Evolutionary conservation across 352 stramenopile species (phyloP).

Genomic region (Phytophthora vignae): DNA sequence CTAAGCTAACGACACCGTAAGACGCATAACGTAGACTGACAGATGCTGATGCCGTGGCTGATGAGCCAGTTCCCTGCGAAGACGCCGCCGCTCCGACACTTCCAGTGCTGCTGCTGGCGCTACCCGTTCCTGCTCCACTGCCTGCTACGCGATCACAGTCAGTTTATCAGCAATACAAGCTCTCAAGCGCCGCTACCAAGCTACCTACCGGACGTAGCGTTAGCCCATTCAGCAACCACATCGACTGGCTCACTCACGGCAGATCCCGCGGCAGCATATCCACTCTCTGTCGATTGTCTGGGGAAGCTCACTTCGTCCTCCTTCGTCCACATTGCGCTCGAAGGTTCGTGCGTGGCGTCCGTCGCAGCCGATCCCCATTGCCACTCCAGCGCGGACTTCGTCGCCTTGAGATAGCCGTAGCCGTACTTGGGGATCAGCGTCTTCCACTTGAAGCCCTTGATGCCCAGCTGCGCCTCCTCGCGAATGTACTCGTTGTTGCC

Average conservation of each 20-base stretch:
- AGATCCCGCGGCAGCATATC: slow-evolving; percentile 42
- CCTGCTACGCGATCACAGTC: slow-evolving; percentile 3
- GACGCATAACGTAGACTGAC: neutral
- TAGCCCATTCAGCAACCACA: slow-evolving; percentile 37
- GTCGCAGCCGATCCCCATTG: slow-evolving; percentile 64
- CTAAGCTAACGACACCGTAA: slow-evolving; percentile 3
- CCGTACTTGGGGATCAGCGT: slow-evolving; percentile 80
- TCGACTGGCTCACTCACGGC: slow-evolving; percentile 51
- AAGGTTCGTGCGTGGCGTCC: slow-evolving; percentile 50
- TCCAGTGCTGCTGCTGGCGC: slow-evolving; percentile 9
- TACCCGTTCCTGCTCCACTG: slow-evolving; percentile 21
- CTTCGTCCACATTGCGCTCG: slow-evolving; percentile 54
- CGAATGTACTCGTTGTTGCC: slow-evolving; percentile 86
- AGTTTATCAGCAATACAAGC: neutral
- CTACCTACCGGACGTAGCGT: slow-evolving; percentile 35
- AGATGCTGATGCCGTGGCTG: slow-evolving; percentile 17
- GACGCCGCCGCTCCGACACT: slow-evolving; percentile 10
- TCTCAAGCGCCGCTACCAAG: neutral
- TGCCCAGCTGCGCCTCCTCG: slow-evolving; percentile 48
- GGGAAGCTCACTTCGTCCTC: slow-evolving; percentile 60
- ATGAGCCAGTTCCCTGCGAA: slow-evolving; percentile 13
- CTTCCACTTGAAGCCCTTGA: slow-evolving; percentile 65
- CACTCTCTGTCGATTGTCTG: slow-evolving; percentile 35
- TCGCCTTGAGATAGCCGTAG: slow-evolving; percentile 76
- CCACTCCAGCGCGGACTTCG: slow-evolving; percentile 59